Evolutionary conservation across 768 basidiomycete species (phyloP), one percentile per base, ranked within the genome.

Genomic region (Neoboletus subvelutipes): DNA sequence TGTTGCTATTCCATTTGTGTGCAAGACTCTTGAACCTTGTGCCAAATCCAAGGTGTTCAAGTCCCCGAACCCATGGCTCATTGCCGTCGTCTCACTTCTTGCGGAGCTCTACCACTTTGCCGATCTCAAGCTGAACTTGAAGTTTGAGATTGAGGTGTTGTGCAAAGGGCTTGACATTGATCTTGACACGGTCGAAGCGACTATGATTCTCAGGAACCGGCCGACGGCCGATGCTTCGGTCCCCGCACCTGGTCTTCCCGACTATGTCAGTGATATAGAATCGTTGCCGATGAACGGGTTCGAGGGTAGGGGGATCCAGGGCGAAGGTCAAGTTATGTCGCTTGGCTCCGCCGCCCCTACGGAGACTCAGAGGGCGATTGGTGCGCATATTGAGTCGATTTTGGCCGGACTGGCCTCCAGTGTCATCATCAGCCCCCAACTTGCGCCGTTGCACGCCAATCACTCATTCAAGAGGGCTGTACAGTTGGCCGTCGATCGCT

Each of bases 41-140:
- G 82, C 87, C 47, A 86, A 88, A 67, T 98, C 96, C 33, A 87
- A 80, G 61, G 90, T 98, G 28, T 99, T 99, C 83, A 88, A 83
- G 66, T 90, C 94, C 20, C 97, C 97, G 26, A 99, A 98, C 71
- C 97, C 97, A 2, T 99, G 97, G 97, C 75, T 99, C 49, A 95
- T 98, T 89, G 95, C 91, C 0, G 91, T 99, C 60, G 79, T 98
- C 65, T 85, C 89, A 62, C 79, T 98, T 42, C 83, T 98, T 45
- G 91, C 86, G 43, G 97, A 99, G 71, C 82, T 99, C n/a, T 98
- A 99, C 72, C 92, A 95, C 70, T 95, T 88, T 65, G 96, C 94
- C 5, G 95, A 98, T 64, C 80, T 98, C 59, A 96, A 96, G 75
- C 78, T 98, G 54, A 97, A 98, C 69, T 82, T 94, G 70, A 98